Base-by-base conservation (phyloP, 352 stramenopile species). In the Pythium guiyangense region DNA sequence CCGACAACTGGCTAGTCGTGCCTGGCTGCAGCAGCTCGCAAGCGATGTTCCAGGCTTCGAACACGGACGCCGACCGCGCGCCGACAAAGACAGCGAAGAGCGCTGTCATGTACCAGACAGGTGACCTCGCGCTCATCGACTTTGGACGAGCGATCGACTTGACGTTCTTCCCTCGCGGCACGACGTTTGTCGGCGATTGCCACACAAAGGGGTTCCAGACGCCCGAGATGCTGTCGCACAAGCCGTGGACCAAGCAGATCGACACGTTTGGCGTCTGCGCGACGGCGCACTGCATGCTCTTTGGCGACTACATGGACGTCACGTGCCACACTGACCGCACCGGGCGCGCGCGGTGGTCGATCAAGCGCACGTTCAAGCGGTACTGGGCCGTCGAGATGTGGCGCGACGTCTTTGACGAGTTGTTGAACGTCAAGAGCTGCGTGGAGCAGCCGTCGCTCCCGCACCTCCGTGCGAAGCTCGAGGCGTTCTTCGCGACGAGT, bases 151-250 rank as follows among this genome's bases (percentile, higher is more conserved):
- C 86, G 0, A 92, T 96, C 47, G 84, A 96, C 46, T 62, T 90
- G 42, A 59, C 58, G 26, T 57, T 73, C 31, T 96, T 89, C 51
- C 76, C 82, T 0, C 20, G 64, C 0, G 69, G 66, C 18, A 91
- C 69, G 14, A 72, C 51, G 17, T 96, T 96, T 53, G 64, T 57
- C 34, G 83, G 84, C 31, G 79, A 87, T 52, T 94, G 84, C 59
- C 86, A 96, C 45, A 79, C 79, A 5, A 90, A 91, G 69, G 84
- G 80, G 6, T 96, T 96, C 49, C 79, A 94, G 66, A 88, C 71
- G 22, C 66, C 92, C 25, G 86, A 96, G 62, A 96, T 96, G 86
- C 61, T 92, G 25, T 85, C 75, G 3, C 72, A 74, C 6, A 66
- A 61, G 15, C 80, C 80, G 22, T 96, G 86, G 86, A 92, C 75